A percentile compares a stretch with the other conserved stretches of the same genome.
These are phyloP conservation scores for Sordariomycetes sp. DNA, from an alignment of 2,329 filamentous ascomycete genomes.

Conservation along the genomic window DNA sequence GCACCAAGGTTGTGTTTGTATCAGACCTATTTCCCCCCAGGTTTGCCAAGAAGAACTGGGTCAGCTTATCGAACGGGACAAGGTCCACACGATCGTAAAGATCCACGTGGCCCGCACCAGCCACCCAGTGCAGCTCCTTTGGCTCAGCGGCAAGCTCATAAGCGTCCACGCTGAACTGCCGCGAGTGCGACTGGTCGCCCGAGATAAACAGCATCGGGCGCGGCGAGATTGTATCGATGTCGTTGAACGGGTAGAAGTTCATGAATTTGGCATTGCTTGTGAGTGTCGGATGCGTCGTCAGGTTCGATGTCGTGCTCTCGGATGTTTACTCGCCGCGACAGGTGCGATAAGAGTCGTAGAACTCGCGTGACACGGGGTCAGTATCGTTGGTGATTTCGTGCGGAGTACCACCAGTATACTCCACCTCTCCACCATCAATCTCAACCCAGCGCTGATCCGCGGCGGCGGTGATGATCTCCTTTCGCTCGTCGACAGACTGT, in stretches of 20 bases:
- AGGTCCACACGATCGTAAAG: neutral
- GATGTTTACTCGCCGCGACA: neutral
- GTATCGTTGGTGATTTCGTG: neutral
- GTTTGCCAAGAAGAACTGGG: neutral
- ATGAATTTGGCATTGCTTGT: neutral
- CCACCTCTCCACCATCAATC: neutral
- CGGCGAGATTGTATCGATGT: neutral
- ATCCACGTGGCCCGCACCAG: neutral
- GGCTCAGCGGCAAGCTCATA: neutral
- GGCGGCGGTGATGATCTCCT: neutral
- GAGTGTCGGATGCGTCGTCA: neutral
- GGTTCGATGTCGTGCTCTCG: neutral
- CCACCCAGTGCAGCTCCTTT: neutral
- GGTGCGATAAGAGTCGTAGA: neutral
- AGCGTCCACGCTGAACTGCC: neutral
- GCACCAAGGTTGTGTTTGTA: neutral
- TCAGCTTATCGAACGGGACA: neutral
- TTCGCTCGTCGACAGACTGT: neutral
- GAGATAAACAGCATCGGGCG: neutral
- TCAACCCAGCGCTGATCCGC: neutral
- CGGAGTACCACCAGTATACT: neutral
- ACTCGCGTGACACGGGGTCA: neutral
- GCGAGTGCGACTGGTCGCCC: neutral
- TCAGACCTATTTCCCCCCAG: neutral
- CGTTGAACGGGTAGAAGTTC: neutral